These are phyloP conservation scores for Pyrenochaeta sp. DNA, from an alignment of 2,329 filamentous ascomycete species.

Conservation along the genomic window DNA sequence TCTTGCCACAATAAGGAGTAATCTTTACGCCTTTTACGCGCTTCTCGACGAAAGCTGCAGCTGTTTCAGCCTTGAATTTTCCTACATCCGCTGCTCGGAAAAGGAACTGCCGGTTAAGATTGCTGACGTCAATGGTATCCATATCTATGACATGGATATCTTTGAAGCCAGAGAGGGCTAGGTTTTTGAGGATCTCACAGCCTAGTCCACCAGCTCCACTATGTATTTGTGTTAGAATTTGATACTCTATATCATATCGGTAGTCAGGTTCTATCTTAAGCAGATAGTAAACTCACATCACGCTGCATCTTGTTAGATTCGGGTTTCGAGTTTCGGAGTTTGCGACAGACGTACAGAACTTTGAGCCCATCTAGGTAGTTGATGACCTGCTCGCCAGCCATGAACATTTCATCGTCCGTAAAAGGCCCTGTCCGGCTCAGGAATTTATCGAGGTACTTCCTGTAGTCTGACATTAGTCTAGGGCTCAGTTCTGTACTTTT, in stretches of 20 bases:
- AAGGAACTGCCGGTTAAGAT: conserved; percentile 96
- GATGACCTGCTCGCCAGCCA: conserved; percentile 62
- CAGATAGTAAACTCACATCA: conserved; percentile 45
- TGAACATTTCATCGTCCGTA: conserved; percentile 67
- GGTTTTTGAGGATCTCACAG: conserved; percentile 95
- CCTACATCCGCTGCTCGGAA: conserved; percentile 93
- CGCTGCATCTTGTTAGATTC: conserved; percentile 38
- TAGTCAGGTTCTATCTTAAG: background rate
- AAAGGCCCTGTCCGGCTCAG: conserved; percentile 81
- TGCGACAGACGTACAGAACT: conserved; percentile 69
- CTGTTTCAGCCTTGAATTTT: conserved; percentile 91
- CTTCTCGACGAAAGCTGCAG: conserved; percentile 88
- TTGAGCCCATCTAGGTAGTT: conserved; percentile 46
- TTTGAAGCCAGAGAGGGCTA: conserved; percentile 94
- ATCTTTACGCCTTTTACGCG: conserved; percentile 91
- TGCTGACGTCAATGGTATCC: conserved; percentile 99
- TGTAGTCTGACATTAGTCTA: conserved; percentile 51
- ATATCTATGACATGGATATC: conserved; percentile 99
- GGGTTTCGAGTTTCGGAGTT: background rate
- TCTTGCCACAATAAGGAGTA: conserved; percentile 91
- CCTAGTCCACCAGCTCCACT: conserved; percentile 94
- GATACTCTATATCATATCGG: background rate
- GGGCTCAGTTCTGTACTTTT: background rate
- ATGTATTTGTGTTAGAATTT: conserved; percentile 51
- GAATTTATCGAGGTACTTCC: conserved; percentile 85